Conservation (phyloP, 306 rosid species). For the Lablab purpureus region DNA sequence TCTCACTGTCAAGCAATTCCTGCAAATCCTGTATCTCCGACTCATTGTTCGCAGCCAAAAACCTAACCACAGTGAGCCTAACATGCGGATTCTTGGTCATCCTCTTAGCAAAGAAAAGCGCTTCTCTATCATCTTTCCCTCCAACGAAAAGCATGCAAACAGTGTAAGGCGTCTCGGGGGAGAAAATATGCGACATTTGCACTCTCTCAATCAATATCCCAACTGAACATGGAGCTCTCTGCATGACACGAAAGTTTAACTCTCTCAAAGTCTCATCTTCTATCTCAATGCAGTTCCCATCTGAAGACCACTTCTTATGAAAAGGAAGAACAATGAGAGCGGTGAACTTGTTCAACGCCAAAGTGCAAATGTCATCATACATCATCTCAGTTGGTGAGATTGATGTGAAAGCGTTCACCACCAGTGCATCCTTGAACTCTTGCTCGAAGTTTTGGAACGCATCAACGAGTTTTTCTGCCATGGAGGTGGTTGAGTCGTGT, state of each 20-base stretch:
- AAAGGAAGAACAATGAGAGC: conserved; percentile 72
- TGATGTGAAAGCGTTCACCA: conserved; percentile 59
- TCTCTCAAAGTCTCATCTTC: conserved; percentile 57
- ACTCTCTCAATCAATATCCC: conserved; percentile 61
- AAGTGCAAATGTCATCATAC: conserved; percentile 72
- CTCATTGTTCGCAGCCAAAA: background rate
- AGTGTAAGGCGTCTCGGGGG: conserved; percentile 30
- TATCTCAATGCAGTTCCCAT: conserved; percentile 54
- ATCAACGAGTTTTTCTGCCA: conserved; percentile 47
- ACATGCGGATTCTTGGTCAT: conserved; percentile 54
- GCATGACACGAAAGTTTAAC: conserved; percentile 56
- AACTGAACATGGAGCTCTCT: conserved; percentile 76
- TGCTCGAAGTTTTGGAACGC: conserved; percentile 54
- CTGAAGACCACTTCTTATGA: conserved; percentile 61
- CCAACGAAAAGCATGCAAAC: conserved; percentile 72
- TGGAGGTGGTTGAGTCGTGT: conserved; percentile 4
- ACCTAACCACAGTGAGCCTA: conserved; percentile 48
- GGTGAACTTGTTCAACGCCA: conserved; percentile 67
- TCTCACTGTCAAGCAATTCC: conserved; percentile 38
- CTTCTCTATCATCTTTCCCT: conserved; percentile 79
- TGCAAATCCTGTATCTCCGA: conserved; percentile 5
- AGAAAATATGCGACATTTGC: conserved; percentile 42
- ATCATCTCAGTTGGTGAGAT: conserved; percentile 65
- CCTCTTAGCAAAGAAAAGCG: conserved; percentile 53
- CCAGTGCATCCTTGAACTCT: conserved; percentile 40